Evolutionary conservation across 73 alveolate species (phyloP), one percentile per base, ranked within the genome.

Genomic region (Tetrahymena elliotti): DNA sequence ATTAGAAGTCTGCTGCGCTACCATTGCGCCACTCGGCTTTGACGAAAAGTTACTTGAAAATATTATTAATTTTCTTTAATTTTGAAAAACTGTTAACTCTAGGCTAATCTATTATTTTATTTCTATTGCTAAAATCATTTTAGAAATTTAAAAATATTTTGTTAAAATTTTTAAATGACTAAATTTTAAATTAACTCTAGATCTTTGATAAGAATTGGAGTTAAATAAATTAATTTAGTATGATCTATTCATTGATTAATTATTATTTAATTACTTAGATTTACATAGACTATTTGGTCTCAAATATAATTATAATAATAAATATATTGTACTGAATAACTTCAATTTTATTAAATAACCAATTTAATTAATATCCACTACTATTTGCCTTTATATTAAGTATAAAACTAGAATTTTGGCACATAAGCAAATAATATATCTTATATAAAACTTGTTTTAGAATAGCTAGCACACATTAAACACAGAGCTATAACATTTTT

Each of bases 21-120:
- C 88, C 88, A 68, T 68, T 68, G 88, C 88, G 88, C 88, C 88
- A 68, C 88, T 68, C 88, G 88, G 88, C 88, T 68, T 68, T 68
- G 88, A 68, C 36, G 36, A 68, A 68, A 16, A 27, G n/a, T 68
- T 31, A 11, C 8, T 24, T 4, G 6, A 16, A n/a, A 7, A 22
- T 68, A 6, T 18, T 18, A 68, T 27, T 18, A 68, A 68, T 27
- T 68, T 68, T 68, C 38, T 68, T 68, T 18, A n/a, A 3, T 18
- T 68, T 68, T 27, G 20, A 40, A 10, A 40, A 40, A 40, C n/a
- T n/a, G n/a, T n/a, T n/a, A n/a, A n/a, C n/a, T n/a, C n/a, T n/a
- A n/a, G n/a, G n/a, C n/a, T n/a, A n/a, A n/a, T n/a, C n/a, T n/a
- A n/a, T n/a, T n/a, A n/a, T n/a, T n/a, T n/a, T n/a, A n/a, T n/a